Evolutionary conservation across 371 early-diverging fungal species (phyloP).

Genomic region (Circinella umbellata): DNA sequence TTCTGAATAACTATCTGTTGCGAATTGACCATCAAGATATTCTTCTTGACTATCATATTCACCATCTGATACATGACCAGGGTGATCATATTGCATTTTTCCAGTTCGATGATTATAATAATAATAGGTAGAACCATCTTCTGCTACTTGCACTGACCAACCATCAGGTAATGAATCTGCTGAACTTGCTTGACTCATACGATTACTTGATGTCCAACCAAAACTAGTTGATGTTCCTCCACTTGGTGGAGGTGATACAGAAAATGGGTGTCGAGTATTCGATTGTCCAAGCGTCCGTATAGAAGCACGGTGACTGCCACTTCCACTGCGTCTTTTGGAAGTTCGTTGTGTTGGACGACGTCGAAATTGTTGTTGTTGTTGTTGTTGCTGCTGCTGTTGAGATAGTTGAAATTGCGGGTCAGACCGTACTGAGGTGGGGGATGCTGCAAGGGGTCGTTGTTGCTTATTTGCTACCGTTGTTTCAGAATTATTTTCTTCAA

Average conservation of each 20-base stretch:
- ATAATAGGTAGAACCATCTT: slow-evolving; percentile 40
- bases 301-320: neutral
- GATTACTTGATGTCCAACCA: slow-evolving; percentile 23
- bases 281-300: neutral
- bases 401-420: neutral
- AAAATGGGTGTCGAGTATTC: slow-evolving; percentile 13
- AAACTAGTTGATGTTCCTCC: slow-evolving; percentile 5
- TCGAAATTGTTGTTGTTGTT: neutral
- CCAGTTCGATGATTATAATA: slow-evolving; percentile 43
- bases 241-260: slow-evolving; percentile 14
- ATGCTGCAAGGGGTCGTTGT: slow-evolving; percentile 5
- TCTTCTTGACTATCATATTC: slow-evolving; percentile 23
- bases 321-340: neutral
- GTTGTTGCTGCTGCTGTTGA: slow-evolving; percentile 8
- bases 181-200: slow-evolving; percentile 1
- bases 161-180: slow-evolving; percentile 37
- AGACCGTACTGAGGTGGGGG: neutral
- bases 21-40: neutral
- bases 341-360: neutral
- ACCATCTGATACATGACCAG: slow-evolving; percentile 17
- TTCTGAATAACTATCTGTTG: slow-evolving; percentile 12
- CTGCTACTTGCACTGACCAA: slow-evolving; percentile 46
- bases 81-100: slow-evolving; percentile 39
- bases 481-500: slow-evolving; percentile 30
- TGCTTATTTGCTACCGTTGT: neutral